Conservation (phyloP, 2,329 filamentous ascomycete species). For the Zymoseptoria passerinii region DNA sequence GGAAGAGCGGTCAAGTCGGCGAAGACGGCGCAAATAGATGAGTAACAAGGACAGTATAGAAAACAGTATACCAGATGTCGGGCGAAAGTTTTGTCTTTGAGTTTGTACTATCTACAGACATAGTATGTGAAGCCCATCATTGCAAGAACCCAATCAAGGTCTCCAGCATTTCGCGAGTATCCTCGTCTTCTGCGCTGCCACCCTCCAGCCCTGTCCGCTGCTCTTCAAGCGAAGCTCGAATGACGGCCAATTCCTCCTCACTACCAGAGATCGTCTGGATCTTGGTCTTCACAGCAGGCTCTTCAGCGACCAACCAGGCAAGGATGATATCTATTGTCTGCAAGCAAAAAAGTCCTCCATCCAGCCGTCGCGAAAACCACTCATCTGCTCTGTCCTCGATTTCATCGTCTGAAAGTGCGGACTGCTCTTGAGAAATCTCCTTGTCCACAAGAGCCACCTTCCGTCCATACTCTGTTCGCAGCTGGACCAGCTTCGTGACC, state of each 20-base stretch:
- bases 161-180: constrained; percentile 55
- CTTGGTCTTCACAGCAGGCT: constrained; percentile 61
- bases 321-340: constrained; percentile 78
- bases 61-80: not conserved
- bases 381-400: constrained; percentile 56
- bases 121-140: not conserved
- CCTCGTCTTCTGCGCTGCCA: constrained; percentile 42
- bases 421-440: constrained; percentile 52
- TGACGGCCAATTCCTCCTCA: constrained; percentile 55
- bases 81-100: not conserved
- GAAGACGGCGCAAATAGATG: not conserved
- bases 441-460: constrained; percentile 56
- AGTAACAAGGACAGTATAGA: not conserved
- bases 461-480: constrained; percentile 63
- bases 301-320: constrained; percentile 87
- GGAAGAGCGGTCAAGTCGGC: not conserved
- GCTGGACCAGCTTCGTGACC: constrained; percentile 58
- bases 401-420: constrained; percentile 48
- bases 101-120: not conserved
- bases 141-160: constrained; percentile 39
- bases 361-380: constrained; percentile 66
- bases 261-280: constrained; percentile 59
- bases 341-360: constrained; percentile 75
- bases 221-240: constrained; percentile 62
- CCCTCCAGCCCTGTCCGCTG: constrained; percentile 54